These are phyloP conservation scores for Cladophialophora carrionii DNA, from an alignment of 2,329 filamentous ascomycete species.

Conservation along the genomic window DNA sequence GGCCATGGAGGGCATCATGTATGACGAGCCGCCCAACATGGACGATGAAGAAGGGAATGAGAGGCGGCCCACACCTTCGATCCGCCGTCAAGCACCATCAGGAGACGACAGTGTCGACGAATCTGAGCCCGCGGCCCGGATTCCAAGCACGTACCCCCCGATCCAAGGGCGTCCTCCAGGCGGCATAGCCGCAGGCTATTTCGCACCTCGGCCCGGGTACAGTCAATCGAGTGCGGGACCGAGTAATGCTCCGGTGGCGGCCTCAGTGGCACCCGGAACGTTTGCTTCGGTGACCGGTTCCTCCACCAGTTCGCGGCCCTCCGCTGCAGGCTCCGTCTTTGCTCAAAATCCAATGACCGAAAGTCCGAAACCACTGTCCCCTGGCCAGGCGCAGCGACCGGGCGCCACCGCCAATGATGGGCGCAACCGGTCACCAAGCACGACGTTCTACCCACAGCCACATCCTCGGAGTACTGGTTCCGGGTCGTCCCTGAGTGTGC, in stretches of 20 bases:
- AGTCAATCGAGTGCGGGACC: slow-evolving; percentile 55
- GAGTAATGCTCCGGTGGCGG: slow-evolving; percentile 50
- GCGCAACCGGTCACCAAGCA: slow-evolving; percentile 50
- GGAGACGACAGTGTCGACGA: slow-evolving; percentile 53
- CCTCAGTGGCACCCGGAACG: slow-evolving; percentile 46
- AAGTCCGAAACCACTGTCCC: slow-evolving; percentile 76
- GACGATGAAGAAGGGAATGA: slow-evolving; percentile 53
- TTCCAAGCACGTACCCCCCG: slow-evolving; percentile 75
- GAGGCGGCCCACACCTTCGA: slow-evolving; percentile 58
- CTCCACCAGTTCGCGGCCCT: slow-evolving; percentile 47
- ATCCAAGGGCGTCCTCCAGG: slow-evolving; percentile 59
- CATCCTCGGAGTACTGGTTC: slow-evolving; percentile 37
- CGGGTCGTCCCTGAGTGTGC: slow-evolving; percentile 42
- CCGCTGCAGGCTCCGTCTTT: slow-evolving; percentile 63
- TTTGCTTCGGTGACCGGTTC: slow-evolving; percentile 45
- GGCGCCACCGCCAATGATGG: slow-evolving; percentile 46
- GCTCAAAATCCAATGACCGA: slow-evolving; percentile 76
- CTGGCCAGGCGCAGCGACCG: slow-evolving; percentile 44
- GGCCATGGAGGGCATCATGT: slow-evolving; percentile 66
- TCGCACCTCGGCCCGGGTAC: slow-evolving; percentile 64
- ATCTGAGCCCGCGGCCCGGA: slow-evolving; percentile 56
- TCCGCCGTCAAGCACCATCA: slow-evolving; percentile 69
- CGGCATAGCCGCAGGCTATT: slow-evolving; percentile 59
- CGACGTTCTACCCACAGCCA: slow-evolving; percentile 48
- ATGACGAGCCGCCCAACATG: slow-evolving; percentile 56